phyloP scores from a whole-genome alignment of 352 stramenopile genomes.

The Phytophthora quininea region DNA sequence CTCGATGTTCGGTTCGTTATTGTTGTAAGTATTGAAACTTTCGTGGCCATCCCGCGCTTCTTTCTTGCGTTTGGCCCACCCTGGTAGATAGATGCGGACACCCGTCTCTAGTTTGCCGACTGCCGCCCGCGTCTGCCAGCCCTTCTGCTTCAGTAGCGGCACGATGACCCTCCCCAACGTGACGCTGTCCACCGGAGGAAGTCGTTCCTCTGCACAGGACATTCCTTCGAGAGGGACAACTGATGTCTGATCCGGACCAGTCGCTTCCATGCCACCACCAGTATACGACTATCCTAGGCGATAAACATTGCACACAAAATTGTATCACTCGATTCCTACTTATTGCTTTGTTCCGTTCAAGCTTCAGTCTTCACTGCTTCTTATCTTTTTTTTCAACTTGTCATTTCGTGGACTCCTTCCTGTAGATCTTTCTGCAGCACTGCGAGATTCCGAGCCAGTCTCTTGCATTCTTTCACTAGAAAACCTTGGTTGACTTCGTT shows the following conservation, averaged over 20 bases:
- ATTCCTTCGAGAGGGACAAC: no score
- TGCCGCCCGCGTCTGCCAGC: not conserved
- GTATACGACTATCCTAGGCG: no score
- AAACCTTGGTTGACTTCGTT: not conserved
- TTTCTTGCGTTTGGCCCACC: not conserved
- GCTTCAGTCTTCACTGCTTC: no score
- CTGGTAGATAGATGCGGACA: not conserved
- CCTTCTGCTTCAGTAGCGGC: not conserved
- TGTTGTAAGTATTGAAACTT: not conserved
- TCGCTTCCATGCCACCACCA: no score
- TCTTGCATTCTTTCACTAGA: not conserved
- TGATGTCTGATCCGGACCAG: no score
- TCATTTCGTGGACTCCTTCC: not conserved
- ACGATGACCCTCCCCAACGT: not conserved
- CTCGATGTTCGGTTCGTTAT: not conserved
- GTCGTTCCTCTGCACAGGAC: not conserved
- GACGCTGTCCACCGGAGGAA: not conserved
- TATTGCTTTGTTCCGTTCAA: no score
- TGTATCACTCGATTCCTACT: no score
- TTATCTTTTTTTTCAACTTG: not conserved
- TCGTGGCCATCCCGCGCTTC: not conserved
- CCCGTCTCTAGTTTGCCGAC: not conserved
- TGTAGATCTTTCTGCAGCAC: not conserved
- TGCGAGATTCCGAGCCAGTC: not conserved
- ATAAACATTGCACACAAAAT: no score